These are phyloP conservation scores for Ogataea henricii DNA, from an alignment of 805 yeast genomes.

Conservation along the genomic window DNA sequence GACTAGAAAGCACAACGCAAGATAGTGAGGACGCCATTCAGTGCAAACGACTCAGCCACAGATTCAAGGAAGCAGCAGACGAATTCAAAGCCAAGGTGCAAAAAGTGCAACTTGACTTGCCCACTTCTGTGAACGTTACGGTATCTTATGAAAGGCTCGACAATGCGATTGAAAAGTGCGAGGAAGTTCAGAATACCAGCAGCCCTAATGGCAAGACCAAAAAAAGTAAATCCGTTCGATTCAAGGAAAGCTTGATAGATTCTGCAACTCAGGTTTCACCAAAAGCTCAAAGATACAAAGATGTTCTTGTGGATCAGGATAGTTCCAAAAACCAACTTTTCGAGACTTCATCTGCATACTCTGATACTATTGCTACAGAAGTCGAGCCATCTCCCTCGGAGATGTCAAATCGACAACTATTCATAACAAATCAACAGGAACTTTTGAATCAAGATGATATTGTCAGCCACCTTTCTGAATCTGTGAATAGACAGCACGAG, in stretches of 20 bases:
- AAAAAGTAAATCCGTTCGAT: constrained; percentile 28
- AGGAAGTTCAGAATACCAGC: background rate
- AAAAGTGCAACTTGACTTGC: constrained; percentile 8
- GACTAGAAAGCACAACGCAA: constrained; percentile 7
- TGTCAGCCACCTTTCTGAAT: constrained; percentile 41
- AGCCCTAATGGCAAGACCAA: constrained; percentile 13
- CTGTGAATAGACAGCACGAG: constrained; percentile 46
- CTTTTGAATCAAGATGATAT: constrained; percentile 48
- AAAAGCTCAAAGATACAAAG: constrained; percentile 14
- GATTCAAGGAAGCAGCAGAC: constrained; percentile 4
- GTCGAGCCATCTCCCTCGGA: constrained; percentile 14
- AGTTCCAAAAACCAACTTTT: constrained; percentile 13
- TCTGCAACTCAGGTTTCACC: constrained; percentile 10
- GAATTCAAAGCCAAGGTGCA: constrained; percentile 7
- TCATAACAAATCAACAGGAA: constrained; percentile 46
- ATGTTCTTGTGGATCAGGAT: constrained; percentile 12
- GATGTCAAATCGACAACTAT: constrained; percentile 33
- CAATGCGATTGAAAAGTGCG: constrained; percentile 4
- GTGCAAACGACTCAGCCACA: background rate
- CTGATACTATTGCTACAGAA: constrained; percentile 6
- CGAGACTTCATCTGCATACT: constrained; percentile 5
- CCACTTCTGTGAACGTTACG: constrained; percentile 6
- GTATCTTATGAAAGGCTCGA: constrained; percentile 7
- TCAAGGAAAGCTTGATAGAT: constrained; percentile 27
- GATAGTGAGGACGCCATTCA: constrained; percentile 3